These are phyloP conservation scores for Colletotrichum tabaci DNA, from an alignment of 2,329 filamentous ascomycete species.

Conservation along the genomic window DNA sequence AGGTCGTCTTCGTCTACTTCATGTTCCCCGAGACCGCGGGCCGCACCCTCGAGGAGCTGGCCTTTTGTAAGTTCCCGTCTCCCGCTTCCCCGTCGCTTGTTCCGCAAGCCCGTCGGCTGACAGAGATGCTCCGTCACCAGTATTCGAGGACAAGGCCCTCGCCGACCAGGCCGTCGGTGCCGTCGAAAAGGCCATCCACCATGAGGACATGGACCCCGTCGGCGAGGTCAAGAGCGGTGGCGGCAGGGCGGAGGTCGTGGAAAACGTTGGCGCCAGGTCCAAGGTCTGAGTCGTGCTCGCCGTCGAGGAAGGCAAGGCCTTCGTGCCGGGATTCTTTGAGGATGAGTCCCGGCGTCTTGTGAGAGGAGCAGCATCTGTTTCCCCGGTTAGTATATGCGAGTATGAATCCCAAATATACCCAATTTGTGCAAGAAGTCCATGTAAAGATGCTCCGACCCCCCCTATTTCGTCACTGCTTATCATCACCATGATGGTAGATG, in stretches of 20 bases:
- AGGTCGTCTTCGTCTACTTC: conserved; percentile 75
- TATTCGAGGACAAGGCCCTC: conserved; percentile 51
- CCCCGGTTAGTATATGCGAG: neutral
- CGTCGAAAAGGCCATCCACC: conserved; percentile 49
- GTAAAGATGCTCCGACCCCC: neutral
- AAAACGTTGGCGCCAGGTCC: conserved; percentile 25
- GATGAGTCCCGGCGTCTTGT: neutral
- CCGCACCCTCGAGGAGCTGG: conserved; percentile 77
- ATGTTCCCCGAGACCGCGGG: conserved; percentile 85
- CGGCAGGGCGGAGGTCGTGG: conserved; percentile 27
- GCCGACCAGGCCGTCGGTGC: conserved; percentile 48
- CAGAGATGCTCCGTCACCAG: conserved; percentile 25
- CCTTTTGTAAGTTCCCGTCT: conserved; percentile 40
- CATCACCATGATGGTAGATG: too few species aligned
- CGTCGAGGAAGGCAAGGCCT: neutral
- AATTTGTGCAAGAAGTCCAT: neutral
- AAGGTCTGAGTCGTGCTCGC: conserved; percentile 25
- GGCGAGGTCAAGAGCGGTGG: conserved; percentile 15
- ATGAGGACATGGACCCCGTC: conserved; percentile 42
- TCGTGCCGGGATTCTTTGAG: neutral
- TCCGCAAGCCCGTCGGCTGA: neutral
- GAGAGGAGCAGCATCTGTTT: neutral
- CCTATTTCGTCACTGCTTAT: too few species aligned
- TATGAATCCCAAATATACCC: neutral
- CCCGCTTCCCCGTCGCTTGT: neutral